Evolutionary conservation across 768 basidiomycete genomes (phyloP), one percentile per base, ranked within the genome.

Genomic region (Pulveroboletus sp.): DNA sequence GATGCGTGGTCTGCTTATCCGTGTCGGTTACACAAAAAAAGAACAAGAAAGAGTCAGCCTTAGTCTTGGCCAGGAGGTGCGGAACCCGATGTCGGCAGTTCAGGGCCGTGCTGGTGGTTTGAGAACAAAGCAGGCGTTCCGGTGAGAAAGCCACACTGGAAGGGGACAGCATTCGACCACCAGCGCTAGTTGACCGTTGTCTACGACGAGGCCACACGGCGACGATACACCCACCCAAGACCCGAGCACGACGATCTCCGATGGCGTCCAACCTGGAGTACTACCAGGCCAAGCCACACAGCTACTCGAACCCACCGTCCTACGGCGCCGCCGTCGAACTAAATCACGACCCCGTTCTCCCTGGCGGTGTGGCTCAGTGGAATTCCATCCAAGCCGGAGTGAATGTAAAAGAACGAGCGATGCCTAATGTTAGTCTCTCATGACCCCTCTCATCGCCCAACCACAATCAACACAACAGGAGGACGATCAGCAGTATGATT

Each of bases 371-470:
- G 43, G 45, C 45, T 10, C 62, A 60, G 32, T 69, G 66, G 67
- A 45, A 27, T 39, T 28, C 48, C 47, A 45, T 43, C 35, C 21
- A 47, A 31, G 45, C 45, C 24, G 60, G 48, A 51, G 60, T 53
- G 58, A 62, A 39, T 57, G 60, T 21, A 40, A 46, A 50, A 48
- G 71, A 70, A 57, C 63, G 71, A 56, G 56, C 55, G 21, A 60
- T 69, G 45, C 61, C 62, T 26, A 53, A 49, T 45, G 70, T 73
- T 40, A 68, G 71, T 68, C 55, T 56, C 50, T 57, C 52, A 53
- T 55, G 51, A 50, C 36, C 40, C 42, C 40, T n/a, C 50, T 33
- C 39, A 10, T 44, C 41, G 21, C 31, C 48, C 35, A 24, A 24
- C 43, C 45, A 36, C 46, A 11, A 52, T 54, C 62, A 35, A 55